phyloP scores from a whole-genome alignment of 1,284 basidiomycete species.

The Leccinum huronense region DNA sequence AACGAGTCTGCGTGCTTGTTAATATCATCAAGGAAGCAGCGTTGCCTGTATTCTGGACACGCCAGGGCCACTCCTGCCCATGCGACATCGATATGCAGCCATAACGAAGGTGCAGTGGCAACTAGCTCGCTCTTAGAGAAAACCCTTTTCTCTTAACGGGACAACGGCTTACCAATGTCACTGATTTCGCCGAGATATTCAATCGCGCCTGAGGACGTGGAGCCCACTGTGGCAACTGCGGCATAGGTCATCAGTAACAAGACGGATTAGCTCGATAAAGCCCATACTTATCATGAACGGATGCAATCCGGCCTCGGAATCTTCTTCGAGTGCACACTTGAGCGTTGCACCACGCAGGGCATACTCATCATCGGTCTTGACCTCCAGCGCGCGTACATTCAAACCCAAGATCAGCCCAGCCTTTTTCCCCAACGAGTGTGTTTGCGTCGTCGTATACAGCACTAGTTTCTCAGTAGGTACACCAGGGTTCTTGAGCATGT shows the following conservation, averaged over 20 bases:
- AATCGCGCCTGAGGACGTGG: slow-evolving; percentile 87
- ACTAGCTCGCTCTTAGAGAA: slow-evolving; percentile 9
- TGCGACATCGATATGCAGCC: slow-evolving; percentile 91
- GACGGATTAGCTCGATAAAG: neutral
- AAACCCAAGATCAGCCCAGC: slow-evolving; percentile 86
- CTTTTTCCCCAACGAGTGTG: slow-evolving; percentile 41
- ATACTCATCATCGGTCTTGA: slow-evolving; percentile 65
- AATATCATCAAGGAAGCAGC: slow-evolving; percentile 67
- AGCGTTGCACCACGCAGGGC: slow-evolving; percentile 70
- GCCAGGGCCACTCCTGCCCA: slow-evolving; percentile 85
- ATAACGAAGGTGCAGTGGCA: slow-evolving; percentile 66
- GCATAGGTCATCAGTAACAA: slow-evolving; percentile 2
- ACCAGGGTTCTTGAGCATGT: slow-evolving; percentile 48
- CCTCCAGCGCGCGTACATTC: slow-evolving; percentile 70
- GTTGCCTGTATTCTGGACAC: slow-evolving; percentile 73
- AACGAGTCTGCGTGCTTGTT: slow-evolving; percentile 64
- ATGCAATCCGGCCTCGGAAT: slow-evolving; percentile 54
- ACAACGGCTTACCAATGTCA: slow-evolving; percentile 51
- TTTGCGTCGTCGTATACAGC: slow-evolving; percentile 85
- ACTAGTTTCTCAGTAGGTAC: slow-evolving; percentile 65
- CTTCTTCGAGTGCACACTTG: slow-evolving; percentile 64
- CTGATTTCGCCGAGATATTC: slow-evolving; percentile 80
- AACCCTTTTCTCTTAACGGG: neutral
- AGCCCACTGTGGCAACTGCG: slow-evolving; percentile 83
- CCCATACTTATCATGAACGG: slow-evolving; percentile 82